phyloP scores from a whole-genome alignment of 768 basidiomycete genomes.

The Tulasnella sp. region DNA sequence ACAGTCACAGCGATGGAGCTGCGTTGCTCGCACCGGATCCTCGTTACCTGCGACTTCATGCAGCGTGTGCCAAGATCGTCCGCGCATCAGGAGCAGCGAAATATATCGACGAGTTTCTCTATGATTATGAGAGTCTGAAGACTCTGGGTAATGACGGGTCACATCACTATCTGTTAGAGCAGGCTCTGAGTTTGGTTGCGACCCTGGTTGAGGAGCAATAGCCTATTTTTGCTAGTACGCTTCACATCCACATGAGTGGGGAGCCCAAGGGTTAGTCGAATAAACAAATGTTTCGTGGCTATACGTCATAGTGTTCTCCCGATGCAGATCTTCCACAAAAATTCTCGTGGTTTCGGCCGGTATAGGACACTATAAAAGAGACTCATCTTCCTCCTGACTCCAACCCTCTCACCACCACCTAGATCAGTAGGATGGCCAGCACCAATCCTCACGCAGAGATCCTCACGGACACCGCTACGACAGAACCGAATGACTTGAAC shows the following conservation, averaged over 20 bases:
- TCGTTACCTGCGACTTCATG: slow-evolving; percentile 17
- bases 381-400: too few relatives aligned
- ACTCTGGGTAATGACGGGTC: not conserved
- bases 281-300: too few relatives aligned
- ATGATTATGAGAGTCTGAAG: slow-evolving; percentile 20
- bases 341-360: too few relatives aligned
- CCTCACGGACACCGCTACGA: not conserved
- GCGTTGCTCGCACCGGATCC: not conserved
- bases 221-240: too few relatives aligned
- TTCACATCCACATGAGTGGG: too few relatives aligned
- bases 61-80: slow-evolving; percentile 23
- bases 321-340: not conserved
- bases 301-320: not conserved
- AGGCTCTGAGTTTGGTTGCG: not conserved
- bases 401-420: not conserved
- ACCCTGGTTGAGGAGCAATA: too few relatives aligned
- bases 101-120: slow-evolving; percentile 18
- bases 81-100: slow-evolving; percentile 23
- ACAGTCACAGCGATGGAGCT: not conserved
- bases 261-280: too few relatives aligned
- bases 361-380: too few relatives aligned
- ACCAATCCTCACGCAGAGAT: not conserved
- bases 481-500: slow-evolving; percentile 1
- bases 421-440: not conserved
- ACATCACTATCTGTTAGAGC: not conserved